Evolutionary conservation across 2,329 filamentous ascomycete species (phyloP).

Genomic region (Ophiostoma sp.): DNA sequence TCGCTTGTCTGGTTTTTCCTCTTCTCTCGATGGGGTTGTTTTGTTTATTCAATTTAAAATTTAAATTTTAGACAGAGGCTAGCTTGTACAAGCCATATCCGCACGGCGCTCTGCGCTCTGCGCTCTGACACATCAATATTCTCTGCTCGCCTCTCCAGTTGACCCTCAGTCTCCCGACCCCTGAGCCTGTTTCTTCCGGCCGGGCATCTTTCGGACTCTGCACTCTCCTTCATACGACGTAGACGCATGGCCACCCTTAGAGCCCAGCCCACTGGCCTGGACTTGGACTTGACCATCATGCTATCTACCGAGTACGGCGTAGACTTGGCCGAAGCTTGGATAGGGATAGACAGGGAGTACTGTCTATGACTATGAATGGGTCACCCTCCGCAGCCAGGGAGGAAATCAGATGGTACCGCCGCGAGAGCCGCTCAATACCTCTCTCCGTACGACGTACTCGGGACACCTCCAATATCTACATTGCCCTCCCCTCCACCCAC

Average conservation of each 20-base stretch:
- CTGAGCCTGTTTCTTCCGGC: background rate
- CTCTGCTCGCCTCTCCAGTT: background rate
- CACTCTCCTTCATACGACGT: background rate
- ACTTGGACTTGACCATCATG: too few relatives aligned
- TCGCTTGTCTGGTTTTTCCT: background rate
- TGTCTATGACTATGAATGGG: too few relatives aligned
- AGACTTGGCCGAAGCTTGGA: constrained; percentile 5
- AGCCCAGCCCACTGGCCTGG: too few relatives aligned
- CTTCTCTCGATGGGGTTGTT: background rate
- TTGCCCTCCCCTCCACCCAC: background rate
- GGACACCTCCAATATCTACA: background rate
- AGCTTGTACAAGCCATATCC: too few relatives aligned
- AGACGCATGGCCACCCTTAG: too few relatives aligned
- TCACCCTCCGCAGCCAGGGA: background rate
- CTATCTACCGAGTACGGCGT: background rate
- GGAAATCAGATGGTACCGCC: background rate
- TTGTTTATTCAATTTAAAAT: background rate
- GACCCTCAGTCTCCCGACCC: background rate
- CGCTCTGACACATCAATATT: too few relatives aligned
- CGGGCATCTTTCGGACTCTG: background rate
- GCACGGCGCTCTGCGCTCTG: too few relatives aligned
- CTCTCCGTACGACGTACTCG: background rate
- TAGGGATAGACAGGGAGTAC: too few relatives aligned
- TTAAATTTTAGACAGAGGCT: too few relatives aligned
- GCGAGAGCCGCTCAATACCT: background rate